Base-by-base conservation (phyloP, 2,329 filamentous ascomycete genomes). In the Fusarium drepaniforme region DNA sequence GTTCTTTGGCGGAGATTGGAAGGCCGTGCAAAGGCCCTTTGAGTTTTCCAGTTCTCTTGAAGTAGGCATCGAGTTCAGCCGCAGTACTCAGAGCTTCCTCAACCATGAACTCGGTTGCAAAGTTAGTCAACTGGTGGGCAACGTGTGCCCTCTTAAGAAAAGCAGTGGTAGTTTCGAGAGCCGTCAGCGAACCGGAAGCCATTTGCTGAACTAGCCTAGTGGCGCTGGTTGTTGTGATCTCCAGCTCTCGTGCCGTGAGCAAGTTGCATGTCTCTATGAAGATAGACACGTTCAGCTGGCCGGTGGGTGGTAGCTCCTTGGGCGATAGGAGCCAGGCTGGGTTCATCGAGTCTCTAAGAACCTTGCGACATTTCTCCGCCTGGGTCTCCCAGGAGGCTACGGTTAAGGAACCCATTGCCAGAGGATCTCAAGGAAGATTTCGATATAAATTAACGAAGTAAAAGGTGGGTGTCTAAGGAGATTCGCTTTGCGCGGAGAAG, bases 81-180 rank as follows among this genome's bases (percentile, higher is more conserved):
- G 76, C 68, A 18, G 66, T 53, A 7, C 30, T 38, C 30, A 78
- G 38, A 4, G 75, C 70, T 5, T 77, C 72, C 3, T 71, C 38
- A 42, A 68, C 68, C 72, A 72, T 70, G 46, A 77, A 78, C 38
- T 78, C 75, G 9, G 74, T 78, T 5, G 72, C 58, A 25, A 72
- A 69, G 30, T 77, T 77, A 5, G 65, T 68, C 3, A 78, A 51
- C n/a, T 78, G 74, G 25, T 78, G 75, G 0, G 60, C 72, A 23
- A 78, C 62, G 33, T 68, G 68, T 3, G 72, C 73, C 3, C 76
- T 63, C 25, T 74, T 75, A 11, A 75, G 77, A 35, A 77, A 74
- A 7, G 75, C 74, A 1, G 7, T 71, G 0, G 53, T 63, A 5
- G 70, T 66, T 7, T 71, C 64, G 11, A 63, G 18, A 21, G 68